These are phyloP conservation scores for Tagetes erecta DNA, from an alignment of 129 eudicot species.

Conservation along the genomic window DNA sequence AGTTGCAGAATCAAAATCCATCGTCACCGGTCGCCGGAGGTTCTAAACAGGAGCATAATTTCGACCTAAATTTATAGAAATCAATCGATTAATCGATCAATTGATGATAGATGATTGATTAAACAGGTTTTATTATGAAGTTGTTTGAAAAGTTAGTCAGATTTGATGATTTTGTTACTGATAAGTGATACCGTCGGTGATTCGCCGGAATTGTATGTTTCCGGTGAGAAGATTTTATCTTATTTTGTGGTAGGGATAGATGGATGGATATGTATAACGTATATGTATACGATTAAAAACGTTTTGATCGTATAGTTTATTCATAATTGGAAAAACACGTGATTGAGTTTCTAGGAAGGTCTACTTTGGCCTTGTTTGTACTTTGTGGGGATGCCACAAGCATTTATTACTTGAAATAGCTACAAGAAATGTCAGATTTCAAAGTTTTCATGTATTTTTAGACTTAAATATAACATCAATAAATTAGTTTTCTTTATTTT, in stretches of 20 bases:
- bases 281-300: not conserved
- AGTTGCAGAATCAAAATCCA: not conserved
- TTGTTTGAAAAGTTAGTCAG: not conserved
- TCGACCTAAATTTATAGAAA: conserved; percentile 48
- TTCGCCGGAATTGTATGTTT: not conserved
- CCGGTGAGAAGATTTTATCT: not conserved
- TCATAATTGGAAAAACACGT: conserved; percentile 1
- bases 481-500: no score
- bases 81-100: no score
- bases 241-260: no score
- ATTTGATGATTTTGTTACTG: not conserved
- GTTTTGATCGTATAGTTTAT: not conserved
- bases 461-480: no score
- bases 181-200: not conserved
- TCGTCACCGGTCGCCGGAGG: conserved; percentile 16
- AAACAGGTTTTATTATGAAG: not conserved
- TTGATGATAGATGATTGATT: not conserved
- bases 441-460: not conserved
- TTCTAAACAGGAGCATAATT: conserved; percentile 23
- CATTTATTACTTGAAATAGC: not conserved
- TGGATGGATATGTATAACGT: not conserved
- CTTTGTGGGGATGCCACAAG: not conserved
- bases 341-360: not conserved
- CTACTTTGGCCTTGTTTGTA: not conserved
- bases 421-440: not conserved